phyloP scores from a whole-genome alignment of 2,329 filamentous ascomycete species.

The Pestalotiopsis sp. region DNA sequence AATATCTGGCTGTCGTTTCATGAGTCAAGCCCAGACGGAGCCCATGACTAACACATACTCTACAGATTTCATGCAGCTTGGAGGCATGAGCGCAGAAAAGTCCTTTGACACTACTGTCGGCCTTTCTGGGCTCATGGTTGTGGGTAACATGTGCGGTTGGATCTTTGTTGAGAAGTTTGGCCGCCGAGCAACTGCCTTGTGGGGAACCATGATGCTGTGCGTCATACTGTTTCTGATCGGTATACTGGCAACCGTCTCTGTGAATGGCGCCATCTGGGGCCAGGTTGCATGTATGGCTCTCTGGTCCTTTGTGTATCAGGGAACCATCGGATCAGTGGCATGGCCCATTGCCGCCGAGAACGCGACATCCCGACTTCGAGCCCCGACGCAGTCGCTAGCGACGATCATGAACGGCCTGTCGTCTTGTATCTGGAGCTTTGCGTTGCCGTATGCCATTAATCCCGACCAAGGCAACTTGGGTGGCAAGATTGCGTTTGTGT shows the following conservation, averaged over 20 bases:
- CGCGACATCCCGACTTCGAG: slow-evolving; percentile 15
- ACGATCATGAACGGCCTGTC: slow-evolving; percentile 17
- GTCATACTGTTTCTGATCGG: slow-evolving; percentile 31
- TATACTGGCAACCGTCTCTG: slow-evolving; percentile 25
- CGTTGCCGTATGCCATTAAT: slow-evolving; percentile 18
- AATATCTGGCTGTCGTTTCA: background rate
- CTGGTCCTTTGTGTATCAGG: slow-evolving; percentile 32
- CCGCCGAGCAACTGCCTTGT: slow-evolving; percentile 27
- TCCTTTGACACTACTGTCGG: slow-evolving; percentile 28
- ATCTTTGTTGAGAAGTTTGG: slow-evolving; percentile 31
- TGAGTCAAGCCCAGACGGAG: background rate
- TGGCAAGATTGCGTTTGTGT: slow-evolving; percentile 25
- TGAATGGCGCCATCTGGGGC: slow-evolving; percentile 14
- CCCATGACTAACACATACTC: background rate
- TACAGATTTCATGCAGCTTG: slow-evolving; percentile 28
- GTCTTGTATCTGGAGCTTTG: slow-evolving; percentile 18
- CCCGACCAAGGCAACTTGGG: slow-evolving; percentile 16
- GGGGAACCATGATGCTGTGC: slow-evolving; percentile 20
- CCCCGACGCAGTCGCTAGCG: slow-evolving; percentile 16
- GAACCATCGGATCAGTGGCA: slow-evolving; percentile 37
- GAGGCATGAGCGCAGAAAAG: slow-evolving; percentile 22
- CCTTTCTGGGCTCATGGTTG: slow-evolving; percentile 27
- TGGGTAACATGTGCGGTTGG: slow-evolving; percentile 34
- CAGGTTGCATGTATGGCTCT: slow-evolving; percentile 28
- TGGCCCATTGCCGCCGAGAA: slow-evolving; percentile 22